Evolutionary conservation across 106 monocot species (phyloP), one percentile per base, ranked within the genome.

Genomic region (Dendrobium catenatum): DNA sequence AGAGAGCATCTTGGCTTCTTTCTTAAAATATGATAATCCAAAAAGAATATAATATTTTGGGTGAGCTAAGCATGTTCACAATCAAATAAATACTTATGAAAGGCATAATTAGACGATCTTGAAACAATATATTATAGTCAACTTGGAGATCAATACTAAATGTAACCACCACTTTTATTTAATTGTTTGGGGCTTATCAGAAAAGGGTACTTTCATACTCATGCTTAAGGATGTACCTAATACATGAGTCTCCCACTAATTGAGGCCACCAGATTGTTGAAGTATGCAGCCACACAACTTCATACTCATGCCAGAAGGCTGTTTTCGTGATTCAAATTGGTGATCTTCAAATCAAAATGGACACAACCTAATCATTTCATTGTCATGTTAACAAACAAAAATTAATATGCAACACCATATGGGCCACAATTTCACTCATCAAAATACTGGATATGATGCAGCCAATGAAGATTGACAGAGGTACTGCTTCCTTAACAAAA

Each of bases 151-250:
- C 22, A 64, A 64, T n/a, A 64, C n/a, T 9, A 64, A 3, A 24
- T 70, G 70, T 70, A 70, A 15, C 70, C 27, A 5, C 70, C 70
- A 70, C 33, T 70, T 70, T 37, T 33, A 64, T 33, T 70, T 70
- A 70, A 70, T 70, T 4, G 70, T 31, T 70, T 70, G 33, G 1
- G 8, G 37, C 33, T 33, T 37, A 31, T 68, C 22, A 15, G 70
- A 70, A 70, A 15, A 70, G 31, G 33, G 70, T 33, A 70, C 11
- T 70, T 68, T 27, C 33, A 70, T 37, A 19, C 33, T 31, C 70
- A 70, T 70, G 22, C 13, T 70, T 31, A 22, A 70, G 22, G 33
- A 5, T 67, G 67, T 31, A 33, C 70, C 31, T 29, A 68, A 70
- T 70, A 22, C 55, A 55, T 11, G 9, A 61, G 59, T 2, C 6